Evolutionary conservation across 371 early-diverging fungal genomes (phyloP), one percentile per base, ranked within the genome.

Genomic region (Rhizopus microsporus): DNA sequence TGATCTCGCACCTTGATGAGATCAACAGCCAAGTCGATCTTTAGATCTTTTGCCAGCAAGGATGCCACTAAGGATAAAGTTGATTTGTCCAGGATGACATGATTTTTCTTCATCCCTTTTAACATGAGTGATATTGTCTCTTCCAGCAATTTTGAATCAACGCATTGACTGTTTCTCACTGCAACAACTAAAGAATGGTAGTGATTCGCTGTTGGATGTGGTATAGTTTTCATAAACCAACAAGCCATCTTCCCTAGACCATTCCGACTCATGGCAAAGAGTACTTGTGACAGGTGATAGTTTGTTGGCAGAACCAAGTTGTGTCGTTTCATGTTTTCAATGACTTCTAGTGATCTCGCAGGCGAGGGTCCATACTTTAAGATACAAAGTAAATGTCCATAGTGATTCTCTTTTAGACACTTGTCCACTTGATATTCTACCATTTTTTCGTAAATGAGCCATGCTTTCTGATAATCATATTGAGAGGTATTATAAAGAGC

Each of bases 371-470:
- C 65, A 39, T 67, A 69, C 54, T 73, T 78, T 44, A 78, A 35
- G 1, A 67, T 66, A 17, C 68, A 59, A n/a, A 78, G 50, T 37
- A 78, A 53, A 38, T 65, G 62, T 9, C 72, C 71, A 54, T 75
- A 78, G 42, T 78, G 60, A 32, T 73, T 75, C 10, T 58, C 38
- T n/a, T 64, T 56, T 34, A 78, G 59, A 16, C 57, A 45, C 16
- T 53, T 45, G 7, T 68, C 59, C 7, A 75, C 70, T 0, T 56
- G 32, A 15, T 55, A 56, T 33, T 68, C 44, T 9, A 62, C 39
- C 70, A 78, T 75, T n/a, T 43, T 51, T 31, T 69, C 40, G 38
- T 69, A 78, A 29, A 78, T 69, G 40, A 56, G 42, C 75, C 75
- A 78, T 31, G 75, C 69, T 23, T 60, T 46, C 7, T 57, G 56